These are phyloP conservation scores for Rhizopus sp. DNA, from an alignment of 371 early-diverging fungal species.

Conservation along the genomic window DNA sequence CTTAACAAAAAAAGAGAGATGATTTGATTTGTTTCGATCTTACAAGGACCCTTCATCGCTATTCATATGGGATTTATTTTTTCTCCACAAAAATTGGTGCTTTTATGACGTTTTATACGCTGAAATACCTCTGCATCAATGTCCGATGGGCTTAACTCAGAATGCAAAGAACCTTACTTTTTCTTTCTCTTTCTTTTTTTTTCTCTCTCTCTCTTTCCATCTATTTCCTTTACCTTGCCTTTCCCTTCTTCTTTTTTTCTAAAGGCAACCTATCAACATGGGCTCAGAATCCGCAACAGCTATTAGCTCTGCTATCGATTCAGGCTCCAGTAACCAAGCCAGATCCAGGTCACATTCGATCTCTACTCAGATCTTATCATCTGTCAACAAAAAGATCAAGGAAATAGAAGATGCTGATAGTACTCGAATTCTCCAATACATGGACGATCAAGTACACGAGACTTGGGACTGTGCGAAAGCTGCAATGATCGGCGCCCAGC, in stretches of 20 bases:
- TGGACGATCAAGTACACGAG: conserved; percentile 45
- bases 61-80: neutral
- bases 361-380: conserved; percentile 2
- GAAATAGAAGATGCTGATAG: conserved; percentile 36
- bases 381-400: conserved; percentile 24
- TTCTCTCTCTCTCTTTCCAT: neutral
- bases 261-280: neutral
- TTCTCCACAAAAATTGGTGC: conserved; percentile 15
- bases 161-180: neutral
- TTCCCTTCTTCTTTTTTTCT: conserved; percentile 5
- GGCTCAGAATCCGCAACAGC: neutral
- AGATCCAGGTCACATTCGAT: conserved; percentile 6
- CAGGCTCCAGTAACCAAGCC: conserved; percentile 2
- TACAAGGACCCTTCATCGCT: too few relatives aligned
- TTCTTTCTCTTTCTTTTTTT: neutral
- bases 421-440: conserved; percentile 35
- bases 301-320: conserved; percentile 1
- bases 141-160: conserved; percentile 24
- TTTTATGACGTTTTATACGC: conserved; percentile 3
- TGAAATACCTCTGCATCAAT: conserved; percentile 15
- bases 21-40: too few relatives aligned
- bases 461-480: conserved; percentile 55
- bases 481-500: conserved; percentile 53
- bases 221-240: conserved; percentile 1
- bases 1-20: too few relatives aligned